A percentile compares a stretch with the other conserved stretches of the same genome.
phyloP scores from a whole-genome alignment of 176 grass and related monocot species.

The Calamus simplicifolius region DNA sequence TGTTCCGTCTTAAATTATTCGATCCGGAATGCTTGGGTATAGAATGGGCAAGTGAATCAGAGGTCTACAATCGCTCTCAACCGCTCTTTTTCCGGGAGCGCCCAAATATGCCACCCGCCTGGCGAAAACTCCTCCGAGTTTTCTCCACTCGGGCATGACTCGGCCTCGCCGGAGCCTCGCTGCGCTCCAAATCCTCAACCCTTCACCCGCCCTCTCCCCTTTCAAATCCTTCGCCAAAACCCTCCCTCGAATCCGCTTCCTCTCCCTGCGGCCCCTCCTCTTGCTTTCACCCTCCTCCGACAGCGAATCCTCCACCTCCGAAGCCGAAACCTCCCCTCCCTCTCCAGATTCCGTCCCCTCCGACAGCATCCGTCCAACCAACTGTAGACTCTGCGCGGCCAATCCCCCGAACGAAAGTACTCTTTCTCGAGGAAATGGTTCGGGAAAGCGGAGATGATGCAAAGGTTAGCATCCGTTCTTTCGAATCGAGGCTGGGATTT shows the following conservation, averaged over 20 bases:
- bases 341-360: not conserved
- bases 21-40: too few species aligned
- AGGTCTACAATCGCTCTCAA: too few species aligned
- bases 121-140: too few species aligned
- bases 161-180: too few species aligned
- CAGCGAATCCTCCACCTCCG: not conserved
- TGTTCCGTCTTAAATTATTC: too few species aligned
- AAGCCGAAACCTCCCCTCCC: not conserved
- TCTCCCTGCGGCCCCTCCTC: not conserved
- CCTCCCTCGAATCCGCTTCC: not conserved
- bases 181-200: too few species aligned
- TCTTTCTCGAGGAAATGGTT: constrained; percentile 10
- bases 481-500: constrained; percentile 4
- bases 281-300: not conserved
- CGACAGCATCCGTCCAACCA: not conserved
- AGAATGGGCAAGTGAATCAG: too few species aligned
- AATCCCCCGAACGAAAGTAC: not conserved
- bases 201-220: too few species aligned
- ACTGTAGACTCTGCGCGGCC: not conserved
- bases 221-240: not conserved
- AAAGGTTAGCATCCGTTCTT: constrained; percentile 1
- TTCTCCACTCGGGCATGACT: too few species aligned
- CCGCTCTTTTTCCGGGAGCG: too few species aligned
- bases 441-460: not conserved
- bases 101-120: too few species aligned